These are phyloP conservation scores for Monilinia polystroma DNA, from an alignment of 2,329 filamentous ascomycete species.

Conservation along the genomic window DNA sequence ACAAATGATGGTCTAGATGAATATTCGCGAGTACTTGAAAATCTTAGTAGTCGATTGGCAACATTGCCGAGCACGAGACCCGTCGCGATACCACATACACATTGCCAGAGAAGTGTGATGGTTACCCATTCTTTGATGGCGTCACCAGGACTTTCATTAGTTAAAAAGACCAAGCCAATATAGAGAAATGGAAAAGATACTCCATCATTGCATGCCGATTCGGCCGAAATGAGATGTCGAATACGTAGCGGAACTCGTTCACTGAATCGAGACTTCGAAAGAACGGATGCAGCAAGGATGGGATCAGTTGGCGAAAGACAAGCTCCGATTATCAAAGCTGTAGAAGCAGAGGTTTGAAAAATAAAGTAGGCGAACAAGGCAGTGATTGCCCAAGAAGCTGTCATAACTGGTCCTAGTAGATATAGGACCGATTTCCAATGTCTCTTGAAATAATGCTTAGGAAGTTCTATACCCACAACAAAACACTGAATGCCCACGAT, in stretches of 20 bases:
- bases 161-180: conserved; percentile 49
- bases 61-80: conserved; percentile 49
- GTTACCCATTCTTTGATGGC: conserved; percentile 53
- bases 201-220: conserved; percentile 57
- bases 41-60: conserved; percentile 50
- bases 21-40: conserved; percentile 46
- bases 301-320: conserved; percentile 58
- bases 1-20: conserved; percentile 52
- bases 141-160: conserved; percentile 39
- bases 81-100: conserved; percentile 47
- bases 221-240: conserved; percentile 52
- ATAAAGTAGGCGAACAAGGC: conserved; percentile 48
- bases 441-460: conserved; percentile 43
- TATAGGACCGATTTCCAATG: conserved; percentile 37
- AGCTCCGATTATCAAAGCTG: conserved; percentile 52
- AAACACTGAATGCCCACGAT: conserved; percentile 74
- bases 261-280: conserved; percentile 54
- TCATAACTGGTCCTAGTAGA: conserved; percentile 36
- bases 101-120: conserved; percentile 56
- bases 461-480: conserved; percentile 69
- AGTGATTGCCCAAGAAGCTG: conserved; percentile 45
- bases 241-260: conserved; percentile 51
- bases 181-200: conserved; percentile 57
- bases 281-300: conserved; percentile 53
- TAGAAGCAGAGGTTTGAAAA: conserved; percentile 47